Evolutionary conservation across 2,329 filamentous ascomycete species (phyloP).

Genomic region (Teratosphaeriaceae sp.): DNA sequence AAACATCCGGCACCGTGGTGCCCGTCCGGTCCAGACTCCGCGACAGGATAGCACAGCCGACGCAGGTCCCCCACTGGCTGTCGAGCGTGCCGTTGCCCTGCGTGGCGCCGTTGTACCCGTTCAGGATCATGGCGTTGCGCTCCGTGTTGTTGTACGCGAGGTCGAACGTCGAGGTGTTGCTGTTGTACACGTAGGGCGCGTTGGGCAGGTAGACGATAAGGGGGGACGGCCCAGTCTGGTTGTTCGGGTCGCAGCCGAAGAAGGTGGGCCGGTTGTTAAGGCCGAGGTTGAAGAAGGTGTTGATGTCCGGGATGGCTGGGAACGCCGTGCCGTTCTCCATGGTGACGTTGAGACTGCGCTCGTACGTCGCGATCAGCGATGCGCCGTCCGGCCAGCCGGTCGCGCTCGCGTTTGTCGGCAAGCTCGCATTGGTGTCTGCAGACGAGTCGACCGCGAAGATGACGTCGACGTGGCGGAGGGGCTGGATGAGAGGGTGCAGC

Average conservation of each 20-base stretch:
- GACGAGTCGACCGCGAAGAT: slow-evolving; percentile 76
- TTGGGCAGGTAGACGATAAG: slow-evolving; percentile 82
- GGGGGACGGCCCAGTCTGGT: slow-evolving; percentile 55
- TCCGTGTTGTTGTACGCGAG: slow-evolving; percentile 55
- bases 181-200: slow-evolving; percentile 56
- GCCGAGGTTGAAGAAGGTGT: slow-evolving; percentile 72
- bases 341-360: slow-evolving; percentile 50
- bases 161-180: slow-evolving; percentile 75
- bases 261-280: slow-evolving; percentile 65
- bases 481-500: slow-evolving; percentile 69
- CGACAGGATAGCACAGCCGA: slow-evolving; percentile 78
- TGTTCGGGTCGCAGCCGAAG: slow-evolving; percentile 67
- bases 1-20: slow-evolving; percentile 62
- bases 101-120: slow-evolving; percentile 79
- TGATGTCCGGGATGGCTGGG: slow-evolving; percentile 63
- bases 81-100: slow-evolving; percentile 74
- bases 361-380: slow-evolving; percentile 65
- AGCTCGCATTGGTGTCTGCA: slow-evolving; percentile 54
- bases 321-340: slow-evolving; percentile 64
- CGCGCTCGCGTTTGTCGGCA: slow-evolving; percentile 24
- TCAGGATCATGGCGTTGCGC: slow-evolving; percentile 75
- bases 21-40: slow-evolving; percentile 67
- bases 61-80: slow-evolving; percentile 69
- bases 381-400: slow-evolving; percentile 72
- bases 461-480: slow-evolving; percentile 64